phyloP scores from a whole-genome alignment of 2,329 filamentous ascomycete genomes.

The Cytospora chrysosperma region DNA sequence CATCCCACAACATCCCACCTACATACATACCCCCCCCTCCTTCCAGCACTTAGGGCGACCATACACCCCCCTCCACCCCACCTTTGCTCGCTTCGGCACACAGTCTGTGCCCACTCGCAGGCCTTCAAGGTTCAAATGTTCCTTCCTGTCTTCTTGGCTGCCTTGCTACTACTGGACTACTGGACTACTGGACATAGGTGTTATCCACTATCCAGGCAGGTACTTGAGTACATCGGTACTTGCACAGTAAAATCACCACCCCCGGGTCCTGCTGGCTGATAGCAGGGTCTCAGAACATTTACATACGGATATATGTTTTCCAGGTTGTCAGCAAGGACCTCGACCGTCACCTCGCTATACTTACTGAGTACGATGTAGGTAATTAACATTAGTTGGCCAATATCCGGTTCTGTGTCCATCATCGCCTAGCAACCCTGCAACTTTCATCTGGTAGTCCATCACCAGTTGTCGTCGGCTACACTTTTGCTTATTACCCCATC shows the following conservation, averaged over 20 bases:
- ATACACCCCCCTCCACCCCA: neutral
- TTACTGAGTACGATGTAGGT: neutral
- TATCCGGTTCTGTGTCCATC: neutral
- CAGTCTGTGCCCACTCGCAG: constrained; percentile 2
- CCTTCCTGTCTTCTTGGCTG: neutral
- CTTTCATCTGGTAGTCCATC: neutral
- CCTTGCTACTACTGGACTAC: no score
- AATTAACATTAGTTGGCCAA: neutral
- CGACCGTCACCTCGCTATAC: neutral
- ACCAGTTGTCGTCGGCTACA: neutral
- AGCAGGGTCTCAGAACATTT: neutral
- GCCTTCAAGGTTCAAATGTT: no score
- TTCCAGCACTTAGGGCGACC: no score
- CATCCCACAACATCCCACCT: no score
- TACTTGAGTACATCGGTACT: neutral
- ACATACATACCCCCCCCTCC: neutral
- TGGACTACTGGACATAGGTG: no score
- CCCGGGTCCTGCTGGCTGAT: neutral
- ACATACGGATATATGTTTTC: neutral
- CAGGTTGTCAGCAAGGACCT: neutral
- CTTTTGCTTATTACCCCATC: neutral
- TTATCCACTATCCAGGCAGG: no score
- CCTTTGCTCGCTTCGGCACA: constrained; percentile 1
- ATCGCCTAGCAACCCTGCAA: neutral
- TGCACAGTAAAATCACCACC: neutral